Conservation (phyloP, 495 filamentous ascomycete genomes). For the Penicillium goetzii region DNA sequence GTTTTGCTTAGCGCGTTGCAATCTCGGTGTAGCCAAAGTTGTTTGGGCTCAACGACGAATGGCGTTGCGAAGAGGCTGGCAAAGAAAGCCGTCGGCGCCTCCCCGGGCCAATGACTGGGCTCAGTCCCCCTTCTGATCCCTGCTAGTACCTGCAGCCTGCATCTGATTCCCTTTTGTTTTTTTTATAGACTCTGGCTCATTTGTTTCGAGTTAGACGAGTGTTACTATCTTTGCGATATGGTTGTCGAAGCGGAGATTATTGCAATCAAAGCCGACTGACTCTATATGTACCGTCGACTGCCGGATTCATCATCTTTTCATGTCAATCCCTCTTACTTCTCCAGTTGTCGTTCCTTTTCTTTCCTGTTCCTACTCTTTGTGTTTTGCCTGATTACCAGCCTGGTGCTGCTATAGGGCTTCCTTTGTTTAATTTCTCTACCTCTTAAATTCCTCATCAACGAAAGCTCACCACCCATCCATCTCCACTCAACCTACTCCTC, state of each 20-base stretch:
- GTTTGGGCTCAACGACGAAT: slow-evolving; percentile 27
- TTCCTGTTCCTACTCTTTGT: slow-evolving; percentile 10
- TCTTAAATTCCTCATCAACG: neutral
- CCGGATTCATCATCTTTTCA: slow-evolving; percentile 18
- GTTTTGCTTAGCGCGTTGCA: slow-evolving; percentile 38
- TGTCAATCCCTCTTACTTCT: slow-evolving; percentile 11
- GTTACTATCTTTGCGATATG: slow-evolving; percentile 34
- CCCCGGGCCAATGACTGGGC: slow-evolving; percentile 25
- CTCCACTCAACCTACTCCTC: neutral
- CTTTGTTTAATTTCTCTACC: slow-evolving; percentile 2
- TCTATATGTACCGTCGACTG: slow-evolving; percentile 33
- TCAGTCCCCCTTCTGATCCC: slow-evolving; percentile 20
- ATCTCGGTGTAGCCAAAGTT: slow-evolving; percentile 29
- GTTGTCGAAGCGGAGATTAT: slow-evolving; percentile 11
- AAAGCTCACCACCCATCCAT: slow-evolving; percentile 5
- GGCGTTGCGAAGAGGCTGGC: slow-evolving; percentile 21
- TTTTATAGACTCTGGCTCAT: slow-evolving; percentile 25
- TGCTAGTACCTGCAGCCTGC: slow-evolving; percentile 37
- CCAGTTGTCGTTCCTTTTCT: slow-evolving; percentile 22
- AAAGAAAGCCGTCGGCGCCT: slow-evolving; percentile 25
- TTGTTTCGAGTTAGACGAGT: slow-evolving; percentile 32
- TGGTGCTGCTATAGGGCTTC: slow-evolving; percentile 25
- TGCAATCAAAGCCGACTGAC: slow-evolving; percentile 20
- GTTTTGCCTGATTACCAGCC: slow-evolving; percentile 12
- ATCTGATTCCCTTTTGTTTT: slow-evolving; percentile 25